phyloP scores from a whole-genome alignment of 768 basidiomycete species.

The Paxillus involutus region DNA sequence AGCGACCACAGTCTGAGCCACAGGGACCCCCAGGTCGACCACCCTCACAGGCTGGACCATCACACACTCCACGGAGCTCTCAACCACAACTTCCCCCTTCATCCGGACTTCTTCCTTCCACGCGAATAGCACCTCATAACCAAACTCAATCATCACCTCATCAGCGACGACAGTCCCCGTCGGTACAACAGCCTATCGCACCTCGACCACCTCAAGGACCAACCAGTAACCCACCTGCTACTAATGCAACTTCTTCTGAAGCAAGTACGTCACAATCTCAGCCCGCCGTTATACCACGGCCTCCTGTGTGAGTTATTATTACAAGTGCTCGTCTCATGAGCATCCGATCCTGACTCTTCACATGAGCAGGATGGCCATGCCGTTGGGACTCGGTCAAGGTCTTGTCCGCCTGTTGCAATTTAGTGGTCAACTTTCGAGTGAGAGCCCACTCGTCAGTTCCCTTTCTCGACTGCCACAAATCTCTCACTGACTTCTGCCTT shows the following conservation, averaged over 20 bases:
- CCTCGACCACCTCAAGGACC: slow-evolving; percentile 35
- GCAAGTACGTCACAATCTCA: slow-evolving; percentile 33
- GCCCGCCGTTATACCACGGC: slow-evolving; percentile 25
- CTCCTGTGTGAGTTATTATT: slow-evolving; percentile 30
- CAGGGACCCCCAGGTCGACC: slow-evolving; percentile 49
- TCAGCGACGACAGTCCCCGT: slow-evolving; percentile 33
- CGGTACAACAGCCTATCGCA: slow-evolving; percentile 36
- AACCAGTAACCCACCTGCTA: slow-evolving; percentile 20
- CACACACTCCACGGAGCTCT: slow-evolving; percentile 46
- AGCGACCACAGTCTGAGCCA: slow-evolving; percentile 62
- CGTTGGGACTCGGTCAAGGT: slow-evolving; percentile 60
- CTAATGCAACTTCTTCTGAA: slow-evolving; percentile 26
- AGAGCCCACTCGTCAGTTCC: slow-evolving; percentile 44
- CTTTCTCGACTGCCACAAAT: neutral
- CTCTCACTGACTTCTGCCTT: slow-evolving; percentile 5
- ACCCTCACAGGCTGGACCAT: slow-evolving; percentile 48
- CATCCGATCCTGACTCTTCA: slow-evolving; percentile 13
- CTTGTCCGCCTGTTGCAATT: slow-evolving; percentile 66
- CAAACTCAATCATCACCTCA: slow-evolving; percentile 33
- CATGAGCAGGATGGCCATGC: slow-evolving; percentile 30
- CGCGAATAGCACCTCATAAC: slow-evolving; percentile 37
- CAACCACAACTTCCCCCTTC: slow-evolving; percentile 36
- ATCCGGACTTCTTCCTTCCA: slow-evolving; percentile 22
- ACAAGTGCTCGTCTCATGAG: neutral
- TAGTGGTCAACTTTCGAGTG: slow-evolving; percentile 60